Base-by-base conservation (phyloP, 176 grass and related monocot species). In the barley (Hordeum vulgare) region DNA sequence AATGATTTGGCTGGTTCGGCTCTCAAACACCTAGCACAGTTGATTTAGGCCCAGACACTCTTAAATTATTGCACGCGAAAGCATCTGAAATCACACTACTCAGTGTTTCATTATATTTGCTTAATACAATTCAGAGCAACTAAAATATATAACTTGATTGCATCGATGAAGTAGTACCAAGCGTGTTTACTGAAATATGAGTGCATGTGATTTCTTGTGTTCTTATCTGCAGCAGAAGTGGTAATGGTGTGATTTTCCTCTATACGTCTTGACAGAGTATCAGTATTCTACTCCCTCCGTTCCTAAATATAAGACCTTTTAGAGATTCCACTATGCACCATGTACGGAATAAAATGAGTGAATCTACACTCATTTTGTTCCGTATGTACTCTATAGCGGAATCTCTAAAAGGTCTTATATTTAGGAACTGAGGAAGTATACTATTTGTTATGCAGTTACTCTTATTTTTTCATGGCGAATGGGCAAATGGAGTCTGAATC, bases 401-500 rank as follows among this genome's bases (percentile, higher is more conserved):
- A n/a, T n/a, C n/a, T n/a, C n/a, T n/a, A n/a, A n/a, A n/a, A n/a
- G n/a, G n/a, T n/a, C n/a, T n/a, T n/a, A n/a, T n/a, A n/a, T n/a
- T n/a, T n/a, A n/a, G n/a, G n/a, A n/a, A n/a, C n/a, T n/a, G n/a
- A n/a, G n/a, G n/a, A n/a, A n/a, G n/a, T n/a, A 41, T 62, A 69
- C 44, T 14, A 51, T 57, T 40, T 72, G 39, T 18, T 71, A 53
- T 54, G 64, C 73, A 78, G 4, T 34, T 71, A 63, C 80, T 29
- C 24, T 78, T 83, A 63, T 56, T 8, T 76, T 54, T 61, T 70
- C 44, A 39, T 39, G 45, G 71, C 44, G 68, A 71, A 45, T 28
- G 71, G 47, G 31, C 9, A 33, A 44, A 72, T 86, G 26, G 53
- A 54, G 66, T 86, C 13, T 51, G 17, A 53, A 68, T 83, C 80